Base-by-base conservation (phyloP, 345 rosid species). In the Carallia pectinifolia region DNA sequence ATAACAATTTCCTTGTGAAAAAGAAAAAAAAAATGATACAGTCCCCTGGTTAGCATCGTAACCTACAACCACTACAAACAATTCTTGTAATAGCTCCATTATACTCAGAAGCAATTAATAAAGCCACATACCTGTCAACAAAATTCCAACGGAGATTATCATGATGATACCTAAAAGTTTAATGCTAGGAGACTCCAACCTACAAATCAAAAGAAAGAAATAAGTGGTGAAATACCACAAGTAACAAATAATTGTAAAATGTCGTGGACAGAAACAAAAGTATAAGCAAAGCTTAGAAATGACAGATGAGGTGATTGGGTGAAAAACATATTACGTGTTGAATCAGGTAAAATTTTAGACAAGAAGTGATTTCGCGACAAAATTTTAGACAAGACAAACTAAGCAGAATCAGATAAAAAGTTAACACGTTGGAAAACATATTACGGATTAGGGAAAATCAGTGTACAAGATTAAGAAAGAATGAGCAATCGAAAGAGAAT, bases 151-250 rank as follows among this genome's bases (percentile, higher is more conserved):
- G 19, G 98, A 96, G 74, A 96, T 96, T 48, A 96, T 77, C 53
- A 87, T 37, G 56, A 92, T 92, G 75, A 95, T 95, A 53, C 99
- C 96, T 53, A 86, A 73, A 77, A 95, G 99, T 73, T 87, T 88
- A 68, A 90, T 63, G 89, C 99, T 95, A 67, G 99, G 99, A 77
- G 96, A 82, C 85, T 95, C 99, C 91, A 95, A 83, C 92, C 98
- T 89, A 74, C 66, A 3, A 61, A 80, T 74, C 79, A 58, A 71
- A 67, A 69, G 38, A 75, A 30, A 40, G 59, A 23, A 33, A 67
- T 63, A 69, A 66, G 70, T 37, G 65, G 66, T 23, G 60, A 27
- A 56, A 56, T 27, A 56, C 27, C 16, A 56, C 6, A 56, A 1
- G 33, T 23, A 27, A 19, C 4, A 56, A 56, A 56, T 56, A 56